Conservation (phyloP, 225 moss, liverwort and hornwort species). For the Asterella californica region DNA sequence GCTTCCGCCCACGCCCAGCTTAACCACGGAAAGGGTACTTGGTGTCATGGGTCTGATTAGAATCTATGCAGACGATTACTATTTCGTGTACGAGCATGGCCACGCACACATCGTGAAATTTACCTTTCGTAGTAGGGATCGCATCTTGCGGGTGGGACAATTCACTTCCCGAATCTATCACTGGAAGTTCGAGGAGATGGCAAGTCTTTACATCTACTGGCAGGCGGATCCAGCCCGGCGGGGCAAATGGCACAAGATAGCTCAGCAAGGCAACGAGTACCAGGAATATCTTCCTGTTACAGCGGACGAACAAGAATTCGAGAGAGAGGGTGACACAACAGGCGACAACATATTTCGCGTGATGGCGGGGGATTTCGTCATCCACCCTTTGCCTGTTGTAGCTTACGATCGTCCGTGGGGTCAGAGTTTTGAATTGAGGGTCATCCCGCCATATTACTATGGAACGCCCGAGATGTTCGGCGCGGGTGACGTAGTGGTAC, state of each 20-base stretch:
- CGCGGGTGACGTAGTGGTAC: neutral
- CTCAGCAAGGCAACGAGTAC: neutral
- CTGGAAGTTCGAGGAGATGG: neutral
- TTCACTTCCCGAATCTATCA: neutral
- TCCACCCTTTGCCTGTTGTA: neutral
- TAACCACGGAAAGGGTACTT: neutral
- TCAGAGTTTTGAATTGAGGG: neutral
- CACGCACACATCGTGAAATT: neutral
- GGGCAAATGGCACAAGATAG: neutral
- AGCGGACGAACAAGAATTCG: neutral
- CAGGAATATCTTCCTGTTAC: neutral
- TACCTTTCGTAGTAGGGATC: constrained; percentile 4
- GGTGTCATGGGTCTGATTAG: constrained; percentile 3
- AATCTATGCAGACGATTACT: constrained; percentile 4
- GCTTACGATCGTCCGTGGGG: constrained; percentile 12
- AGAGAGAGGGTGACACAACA: neutral
- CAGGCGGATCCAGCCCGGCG: neutral
- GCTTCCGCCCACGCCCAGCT: neutral
- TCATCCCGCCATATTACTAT: neutral
- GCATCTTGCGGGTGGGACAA: neutral
- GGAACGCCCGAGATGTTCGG: neutral
- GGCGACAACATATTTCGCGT: neutral
- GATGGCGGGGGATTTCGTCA: neutral
- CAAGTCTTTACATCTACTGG: neutral
- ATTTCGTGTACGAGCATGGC: neutral